phyloP scores from a whole-genome alignment of 1,284 basidiomycete species.

The Ceratobasidium sp. region DNA sequence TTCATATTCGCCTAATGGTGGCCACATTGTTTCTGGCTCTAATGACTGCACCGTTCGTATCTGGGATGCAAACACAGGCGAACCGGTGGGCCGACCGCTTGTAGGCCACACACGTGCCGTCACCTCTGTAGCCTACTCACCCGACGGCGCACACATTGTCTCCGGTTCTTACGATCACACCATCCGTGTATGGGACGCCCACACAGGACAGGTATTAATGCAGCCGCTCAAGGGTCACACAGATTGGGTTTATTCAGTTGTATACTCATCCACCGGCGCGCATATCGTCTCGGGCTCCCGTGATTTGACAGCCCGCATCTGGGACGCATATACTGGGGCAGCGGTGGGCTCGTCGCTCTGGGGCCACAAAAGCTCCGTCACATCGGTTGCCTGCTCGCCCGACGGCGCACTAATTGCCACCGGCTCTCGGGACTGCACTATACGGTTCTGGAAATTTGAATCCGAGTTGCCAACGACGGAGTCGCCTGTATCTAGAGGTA shows the following conservation, averaged over 20 bases:
- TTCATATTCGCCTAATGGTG: slow-evolving; percentile 20
- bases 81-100: neutral
- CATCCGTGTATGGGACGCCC: slow-evolving; percentile 10
- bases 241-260: neutral
- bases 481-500: too few species aligned
- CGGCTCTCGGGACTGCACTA: slow-evolving; percentile 2
- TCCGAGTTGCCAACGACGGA: too few species aligned
- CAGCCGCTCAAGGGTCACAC: slow-evolving; percentile 24
- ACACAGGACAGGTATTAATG: neutral
- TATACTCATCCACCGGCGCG: slow-evolving; percentile 17
- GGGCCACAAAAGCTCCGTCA: slow-evolving; percentile 12
- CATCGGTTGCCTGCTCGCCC: slow-evolving; percentile 20
- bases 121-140: neutral
- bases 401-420: slow-evolving; percentile 22
- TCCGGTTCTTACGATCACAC: neutral
- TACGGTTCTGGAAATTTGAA: neutral
- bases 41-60: neutral
- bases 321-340: slow-evolving; percentile 33
- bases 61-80: neutral
- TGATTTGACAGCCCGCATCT: slow-evolving; percentile 9
- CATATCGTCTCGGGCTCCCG: slow-evolving; percentile 23
- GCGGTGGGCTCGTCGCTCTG: neutral
- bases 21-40: slow-evolving; percentile 24
- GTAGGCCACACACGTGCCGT: neutral
- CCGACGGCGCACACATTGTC: slow-evolving; percentile 11